Evolutionary conservation across 179 eudicot species (phyloP), one percentile per base, ranked within the genome.

Genomic region (Nepenthes alata): DNA sequence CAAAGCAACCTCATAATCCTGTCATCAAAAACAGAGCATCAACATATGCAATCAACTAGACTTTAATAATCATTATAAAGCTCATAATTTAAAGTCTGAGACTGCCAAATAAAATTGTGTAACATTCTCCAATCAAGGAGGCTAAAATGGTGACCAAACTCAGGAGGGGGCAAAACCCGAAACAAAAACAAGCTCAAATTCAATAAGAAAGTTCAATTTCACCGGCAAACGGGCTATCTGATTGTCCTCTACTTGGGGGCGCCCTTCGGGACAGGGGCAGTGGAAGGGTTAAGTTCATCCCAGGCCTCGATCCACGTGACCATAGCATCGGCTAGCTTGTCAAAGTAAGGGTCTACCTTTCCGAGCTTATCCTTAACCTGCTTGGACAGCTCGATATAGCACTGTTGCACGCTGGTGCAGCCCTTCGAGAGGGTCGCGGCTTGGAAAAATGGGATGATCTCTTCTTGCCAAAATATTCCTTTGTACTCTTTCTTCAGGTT

Each of bases 391-490:
- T 55, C 60, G 11, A 25, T n/a, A 10, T 64, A 64, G 67, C 67
- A 64, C 54, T 64, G 67, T 64, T 64, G 60, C 6, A 64, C 60
- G 2, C 41, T 55, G 25, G 67, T 54, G 50, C 67, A 63, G 13
- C 53, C 67, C 58, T 63, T 53, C 2, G 67, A 59, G 58, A 63
- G 35, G 58, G 13, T 50, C 3, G n/a, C 37, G 36, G 34, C 11
- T 53, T 63, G 59, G 67, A 63, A 63, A 59, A 63, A 63, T 7
- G 67, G 67, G 36, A 63, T 54, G 36, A 63, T 63, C 58, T 63
- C 67, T 52, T 49, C 65, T 47, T 60, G 63, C 53, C 61, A 58
- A 48, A 58, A 58, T 6, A 58, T 58, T 2, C 61, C 61, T 16
- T 58, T 58, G 61, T 52, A 55, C 12, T 55, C 63, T 47, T 60